Conservation (phyloP, 495 filamentous ascomycete genomes). For the Trichoderma virens region DNA sequence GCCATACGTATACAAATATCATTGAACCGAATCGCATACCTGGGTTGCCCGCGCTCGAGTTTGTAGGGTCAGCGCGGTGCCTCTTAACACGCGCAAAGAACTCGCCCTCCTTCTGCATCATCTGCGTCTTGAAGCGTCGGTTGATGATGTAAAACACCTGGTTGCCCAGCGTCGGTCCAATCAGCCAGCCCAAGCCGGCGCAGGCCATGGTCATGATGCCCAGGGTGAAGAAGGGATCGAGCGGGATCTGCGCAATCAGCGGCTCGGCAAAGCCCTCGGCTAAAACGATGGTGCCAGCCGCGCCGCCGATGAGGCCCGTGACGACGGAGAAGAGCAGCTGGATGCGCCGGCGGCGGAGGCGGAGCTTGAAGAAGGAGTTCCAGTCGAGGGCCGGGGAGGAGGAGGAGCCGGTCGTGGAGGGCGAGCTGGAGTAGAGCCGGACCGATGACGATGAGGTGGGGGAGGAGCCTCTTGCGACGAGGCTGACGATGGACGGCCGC, state of each 20-base stretch:
- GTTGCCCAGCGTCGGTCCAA: conserved; percentile 73
- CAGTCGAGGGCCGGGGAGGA: conserved; percentile 53
- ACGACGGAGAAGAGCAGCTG: conserved; percentile 60
- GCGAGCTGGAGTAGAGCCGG: conserved; percentile 20
- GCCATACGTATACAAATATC: not conserved
- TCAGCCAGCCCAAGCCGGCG: conserved; percentile 74
- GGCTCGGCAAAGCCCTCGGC: conserved; percentile 57
- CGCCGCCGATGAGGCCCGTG: conserved; percentile 44
- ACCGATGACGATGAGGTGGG: not conserved
- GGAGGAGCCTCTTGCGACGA: conserved; percentile 1
- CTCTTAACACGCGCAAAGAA: conserved; percentile 85
- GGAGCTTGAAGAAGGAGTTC: conserved; percentile 89
- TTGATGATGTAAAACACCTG: conserved; percentile 65
- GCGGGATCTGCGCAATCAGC: conserved; percentile 55
- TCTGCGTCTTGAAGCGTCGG: conserved; percentile 54
- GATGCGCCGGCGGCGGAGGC: conserved; percentile 73
- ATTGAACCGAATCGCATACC: conserved; percentile 36
- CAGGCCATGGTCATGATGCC: conserved; percentile 66
- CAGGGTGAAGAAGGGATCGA: conserved; percentile 81
- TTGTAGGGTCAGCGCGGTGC: conserved; percentile 77
- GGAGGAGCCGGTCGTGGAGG: conserved; percentile 17
- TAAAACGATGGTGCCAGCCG: conserved; percentile 57
- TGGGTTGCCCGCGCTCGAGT: conserved; percentile 46
- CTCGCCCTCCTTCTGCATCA: conserved; percentile 81
- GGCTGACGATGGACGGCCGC: conserved; percentile 2